phyloP scores from a whole-genome alignment of 805 yeast species.

The Nakazawaea populi region DNA sequence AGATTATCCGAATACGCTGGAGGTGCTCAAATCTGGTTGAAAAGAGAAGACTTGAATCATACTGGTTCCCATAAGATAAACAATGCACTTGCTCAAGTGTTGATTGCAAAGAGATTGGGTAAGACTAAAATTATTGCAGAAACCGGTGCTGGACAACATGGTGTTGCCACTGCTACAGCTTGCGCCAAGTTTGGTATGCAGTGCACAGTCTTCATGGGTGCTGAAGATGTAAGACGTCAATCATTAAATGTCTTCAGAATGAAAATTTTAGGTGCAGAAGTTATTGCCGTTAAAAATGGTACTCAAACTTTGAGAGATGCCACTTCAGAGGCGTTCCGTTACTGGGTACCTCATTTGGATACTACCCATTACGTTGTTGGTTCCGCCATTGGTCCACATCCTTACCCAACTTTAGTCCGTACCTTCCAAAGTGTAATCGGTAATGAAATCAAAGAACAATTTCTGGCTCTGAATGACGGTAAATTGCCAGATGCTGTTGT shows the following conservation, averaged over 20 bases:
- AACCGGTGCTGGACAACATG: constrained; percentile 93
- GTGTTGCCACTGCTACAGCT: constrained; percentile 91
- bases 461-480: constrained; percentile 70
- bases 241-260: constrained; percentile 97
- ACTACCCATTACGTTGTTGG: constrained; percentile 95
- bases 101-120: constrained; percentile 74
- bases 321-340: constrained; percentile 93
- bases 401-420: constrained; percentile 96
- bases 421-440: constrained; percentile 98
- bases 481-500: constrained; percentile 89
- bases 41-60: constrained; percentile 92
- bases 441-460: constrained; percentile 88
- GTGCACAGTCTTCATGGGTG: constrained; percentile 97
- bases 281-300: constrained; percentile 89
- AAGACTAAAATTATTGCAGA: constrained; percentile 77
- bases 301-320: constrained; percentile 96
- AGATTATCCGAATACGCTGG: constrained; percentile 86
- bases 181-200: constrained; percentile 89
- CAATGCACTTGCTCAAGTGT: constrained; percentile 77
- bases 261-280: constrained; percentile 94
- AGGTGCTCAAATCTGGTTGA: constrained; percentile 95
- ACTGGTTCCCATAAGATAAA: constrained; percentile 87
- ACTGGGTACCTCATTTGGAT: constrained; percentile 85
- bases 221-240: constrained; percentile 98
- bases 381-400: constrained; percentile 98